Base-by-base conservation (phyloP, 805 yeast species). In the Lipomyces spencermartinsiae region DNA sequence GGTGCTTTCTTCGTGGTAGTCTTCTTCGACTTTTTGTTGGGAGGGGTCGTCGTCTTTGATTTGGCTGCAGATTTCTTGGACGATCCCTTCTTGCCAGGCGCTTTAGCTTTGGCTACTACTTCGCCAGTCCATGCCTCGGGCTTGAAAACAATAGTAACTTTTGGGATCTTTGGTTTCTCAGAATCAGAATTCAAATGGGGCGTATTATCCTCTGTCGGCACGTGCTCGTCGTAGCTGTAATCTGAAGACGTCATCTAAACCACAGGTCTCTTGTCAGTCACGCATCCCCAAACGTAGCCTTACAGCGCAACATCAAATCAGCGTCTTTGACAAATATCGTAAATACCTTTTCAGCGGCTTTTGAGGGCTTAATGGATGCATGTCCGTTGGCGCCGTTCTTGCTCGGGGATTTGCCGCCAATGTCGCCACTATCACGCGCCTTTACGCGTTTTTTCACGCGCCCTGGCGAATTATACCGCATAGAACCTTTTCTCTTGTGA, bases 61-160 rank as follows among this genome's bases (percentile, higher is more conserved):
- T 60, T 43, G 34, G 59, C 59, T 9, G 63, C 49, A n/a, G 63
- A 22, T 64, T 53, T 43, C 57, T 46, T 55, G n/a, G 46, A 54
- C n/a, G 62, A 6, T 35, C 59, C 62, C 1, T 39, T 59, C 1
- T n/a, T 9, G 19, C 34, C 25, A 22, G 56, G 56, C 14, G 34
- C 10, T 55, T 59, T 55, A 58, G 62, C 51, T 63, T 63, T 53
- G 33, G 65, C 46, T 16, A 12, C 39, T n/a, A 22, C 34, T 19
- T 25, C 49, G 8, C 53, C 53, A 1, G 49, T 46, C 8, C 58
- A 58, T 31, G 56, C 59, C 29, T 63, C 59, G 5, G 62, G 59
- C 43, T 63, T 63, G 39, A 63, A 58, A 16, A 63, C 62, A 35
- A 63, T 58, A 14, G 66, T 57, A 29, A 63, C 59, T 16, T 56